Evolutionary conservation across 352 stramenopile species (phyloP), one percentile per base, ranked within the genome.

Genomic region (Albugo laibachii): DNA sequence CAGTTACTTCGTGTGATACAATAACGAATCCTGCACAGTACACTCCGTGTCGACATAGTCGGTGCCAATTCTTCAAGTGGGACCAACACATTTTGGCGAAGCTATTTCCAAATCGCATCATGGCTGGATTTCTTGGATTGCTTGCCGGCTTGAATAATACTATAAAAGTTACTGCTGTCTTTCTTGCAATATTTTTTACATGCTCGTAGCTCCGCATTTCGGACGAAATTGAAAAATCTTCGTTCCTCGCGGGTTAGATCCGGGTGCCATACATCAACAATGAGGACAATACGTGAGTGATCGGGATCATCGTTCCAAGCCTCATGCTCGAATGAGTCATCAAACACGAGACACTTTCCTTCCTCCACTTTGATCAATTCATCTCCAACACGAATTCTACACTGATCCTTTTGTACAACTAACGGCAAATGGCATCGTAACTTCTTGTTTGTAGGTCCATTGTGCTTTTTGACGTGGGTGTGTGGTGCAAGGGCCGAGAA

Each of bases 301-400:
- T 62, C 78, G 16, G 81, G 47, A 44, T 89, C 66, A 47, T 83
- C 67, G 63, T 99, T 99, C 92, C 92, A 98, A 4, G 95, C 93
- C 63, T 98, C 84, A 63, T 99, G 95, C 63, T 98, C 85, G 61
- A 97, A 99, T 19, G 80, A 95, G 69, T 99, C 95, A 62, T 99
- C 94, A 52, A 99, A 97, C 4, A 98, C 56, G 24, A 98, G 70
- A n/a, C 84, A 92, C 40, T 95, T 83, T 43, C 91, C 92, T 54
- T 94, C 69, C 38, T 80, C 47, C 45, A 83, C 85, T 14, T 66
- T 31, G 18, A 89, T 58, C 11, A 68, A 61, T 45, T 89, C 60
- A 43, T 70, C 58, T 12, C 79, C 83, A 15, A 80, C 78, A 20
- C 81, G 79, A 19, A 95, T 60, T 11, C 68, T 59, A 20, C 78